phyloP scores from a whole-genome alignment of 345 rosid species.

The Aurinia saxatilis region DNA sequence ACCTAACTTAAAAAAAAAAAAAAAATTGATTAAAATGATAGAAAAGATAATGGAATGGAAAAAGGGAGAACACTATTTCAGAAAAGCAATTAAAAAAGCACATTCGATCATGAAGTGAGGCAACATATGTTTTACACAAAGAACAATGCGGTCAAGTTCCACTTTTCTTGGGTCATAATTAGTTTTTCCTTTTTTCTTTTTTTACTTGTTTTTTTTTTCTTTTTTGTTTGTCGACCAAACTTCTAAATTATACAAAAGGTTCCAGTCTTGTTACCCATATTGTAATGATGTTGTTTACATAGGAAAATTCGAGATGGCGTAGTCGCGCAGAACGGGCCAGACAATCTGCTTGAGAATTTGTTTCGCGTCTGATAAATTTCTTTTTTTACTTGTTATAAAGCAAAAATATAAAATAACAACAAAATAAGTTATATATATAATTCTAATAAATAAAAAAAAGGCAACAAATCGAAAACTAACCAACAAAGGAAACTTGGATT shows the following conservation, averaged over 20 bases:
- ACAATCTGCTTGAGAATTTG: no score
- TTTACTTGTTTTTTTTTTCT: no score
- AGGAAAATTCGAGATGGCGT: no score
- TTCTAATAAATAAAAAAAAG: background rate
- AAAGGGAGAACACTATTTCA: conserved; percentile 11
- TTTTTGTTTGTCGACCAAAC: no score
- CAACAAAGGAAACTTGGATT: conserved; percentile 32
- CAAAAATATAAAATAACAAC: background rate
- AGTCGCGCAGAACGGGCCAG: no score
- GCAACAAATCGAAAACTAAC: conserved; percentile 21
- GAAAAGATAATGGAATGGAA: conserved; percentile 18
- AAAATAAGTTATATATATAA: background rate
- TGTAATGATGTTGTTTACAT: no score
- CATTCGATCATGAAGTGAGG: conserved; percentile 26
- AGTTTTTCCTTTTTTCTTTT: background rate
- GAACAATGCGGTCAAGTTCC: conserved; percentile 37
- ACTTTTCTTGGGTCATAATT: conserved; percentile 28
- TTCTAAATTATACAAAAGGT: no score
- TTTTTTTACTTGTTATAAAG: background rate
- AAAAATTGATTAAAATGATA: background rate
- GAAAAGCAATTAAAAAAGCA: conserved; percentile 18
- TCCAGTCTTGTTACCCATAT: no score
- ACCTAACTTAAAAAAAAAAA: no score
- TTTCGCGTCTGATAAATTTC: no score
- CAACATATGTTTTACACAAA: conserved; percentile 30